phyloP scores from a whole-genome alignment of 1,139 yeast species.

The Taiozyma sp. region DNA sequence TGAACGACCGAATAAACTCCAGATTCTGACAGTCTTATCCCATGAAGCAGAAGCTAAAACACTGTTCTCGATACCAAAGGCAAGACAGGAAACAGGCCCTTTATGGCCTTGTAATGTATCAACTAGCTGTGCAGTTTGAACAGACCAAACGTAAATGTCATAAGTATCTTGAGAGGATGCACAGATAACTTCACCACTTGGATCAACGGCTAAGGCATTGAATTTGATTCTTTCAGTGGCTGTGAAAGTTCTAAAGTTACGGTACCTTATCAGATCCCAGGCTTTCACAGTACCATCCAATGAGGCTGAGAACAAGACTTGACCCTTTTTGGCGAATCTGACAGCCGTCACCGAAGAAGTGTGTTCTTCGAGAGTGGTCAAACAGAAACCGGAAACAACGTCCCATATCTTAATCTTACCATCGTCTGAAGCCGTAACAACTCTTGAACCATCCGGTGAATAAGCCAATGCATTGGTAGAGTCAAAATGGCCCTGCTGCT shows the following conservation, averaged over 20 bases:
- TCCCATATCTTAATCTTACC: conserved; percentile 98
- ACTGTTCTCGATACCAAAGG: conserved; percentile 79
- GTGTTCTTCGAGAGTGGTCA: conserved; percentile 90
- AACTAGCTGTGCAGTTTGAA: conserved; percentile 87
- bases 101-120: conserved; percentile 91
- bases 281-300: conserved; percentile 97
- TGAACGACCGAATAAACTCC: conserved; percentile 88
- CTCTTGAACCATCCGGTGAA: conserved; percentile 91
- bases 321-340: conserved; percentile 81
- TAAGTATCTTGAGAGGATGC: conserved; percentile 92
- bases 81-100: conserved; percentile 88
- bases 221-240: conserved; percentile 88
- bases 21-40: conserved; percentile 91
- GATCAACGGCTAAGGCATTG: conserved; percentile 88
- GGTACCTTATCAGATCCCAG: conserved; percentile 89
- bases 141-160: conserved; percentile 95
- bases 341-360: conserved; percentile 85
- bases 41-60: conserved; percentile 89
- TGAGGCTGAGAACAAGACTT: conserved; percentile 85
- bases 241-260: conserved; percentile 92
- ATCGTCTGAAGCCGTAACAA: conserved; percentile 94
- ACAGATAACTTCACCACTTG: conserved; percentile 94
- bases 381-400: conserved; percentile 84
- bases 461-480: conserved; percentile 79
- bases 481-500: conserved; percentile 97